Evolutionary conservation across 352 stramenopile genomes (phyloP).

Genomic region (Blastocystis sp.): DNA sequence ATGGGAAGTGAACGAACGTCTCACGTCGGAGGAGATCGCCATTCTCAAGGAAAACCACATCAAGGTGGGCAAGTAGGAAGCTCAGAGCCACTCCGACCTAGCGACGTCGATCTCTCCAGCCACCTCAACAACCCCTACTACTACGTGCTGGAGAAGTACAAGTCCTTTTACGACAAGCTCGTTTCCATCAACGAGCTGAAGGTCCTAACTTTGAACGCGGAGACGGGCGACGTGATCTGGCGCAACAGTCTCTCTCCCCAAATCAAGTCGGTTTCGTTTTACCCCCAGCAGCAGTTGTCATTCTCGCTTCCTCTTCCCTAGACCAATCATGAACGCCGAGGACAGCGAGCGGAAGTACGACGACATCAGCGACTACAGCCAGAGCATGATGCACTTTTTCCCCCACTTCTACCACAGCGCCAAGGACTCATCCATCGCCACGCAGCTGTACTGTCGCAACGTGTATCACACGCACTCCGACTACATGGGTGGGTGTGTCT

Average conservation of each 20-base stretch:
- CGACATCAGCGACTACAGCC: background rate
- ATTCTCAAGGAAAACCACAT: background rate
- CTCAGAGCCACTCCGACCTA: background rate
- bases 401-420: background rate
- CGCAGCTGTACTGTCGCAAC: background rate
- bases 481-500: background rate
- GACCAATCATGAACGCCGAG: background rate
- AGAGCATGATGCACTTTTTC: background rate
- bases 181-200: background rate
- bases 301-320: background rate
- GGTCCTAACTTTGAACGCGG: background rate
- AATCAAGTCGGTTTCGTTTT: background rate
- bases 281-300: background rate
- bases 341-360: background rate
- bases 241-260: background rate
- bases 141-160: constrained; percentile 21
- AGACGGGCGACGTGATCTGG: background rate
- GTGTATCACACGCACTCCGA: background rate
- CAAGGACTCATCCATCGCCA: background rate
- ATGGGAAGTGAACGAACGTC: background rate
- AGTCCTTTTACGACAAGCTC: background rate
- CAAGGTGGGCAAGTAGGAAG: background rate
- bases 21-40: background rate
- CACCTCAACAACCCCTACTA: background rate
- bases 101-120: background rate